These are phyloP conservation scores for Ulvella scutata DNA, from an alignment of 139 green algal species.

Conservation along the genomic window DNA sequence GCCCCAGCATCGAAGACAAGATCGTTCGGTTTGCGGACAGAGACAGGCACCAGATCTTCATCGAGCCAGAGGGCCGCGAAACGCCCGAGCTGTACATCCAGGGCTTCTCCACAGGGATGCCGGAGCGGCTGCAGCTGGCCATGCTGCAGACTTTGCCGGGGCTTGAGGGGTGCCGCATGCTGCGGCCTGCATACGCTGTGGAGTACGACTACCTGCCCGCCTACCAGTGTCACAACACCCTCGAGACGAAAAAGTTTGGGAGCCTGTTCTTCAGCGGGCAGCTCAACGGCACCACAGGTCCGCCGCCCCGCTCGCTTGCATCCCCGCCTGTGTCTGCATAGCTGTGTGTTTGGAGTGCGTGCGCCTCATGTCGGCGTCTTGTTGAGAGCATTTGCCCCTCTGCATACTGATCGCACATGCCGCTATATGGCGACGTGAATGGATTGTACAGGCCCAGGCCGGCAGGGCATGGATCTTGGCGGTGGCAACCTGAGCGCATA, in stretches of 20 bases:
- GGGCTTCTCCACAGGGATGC: conserved; percentile 84
- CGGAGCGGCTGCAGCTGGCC: conserved; percentile 79
- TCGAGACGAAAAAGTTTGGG: conserved; percentile 79
- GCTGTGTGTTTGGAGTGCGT: too few species aligned
- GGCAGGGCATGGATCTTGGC: too few species aligned
- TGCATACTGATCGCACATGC: too few species aligned
- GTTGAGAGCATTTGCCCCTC: too few species aligned
- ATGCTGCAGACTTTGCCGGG: conserved; percentile 87
- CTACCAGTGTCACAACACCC: conserved; percentile 66
- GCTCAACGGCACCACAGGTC: conserved; percentile 92
- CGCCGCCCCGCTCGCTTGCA: too few species aligned
- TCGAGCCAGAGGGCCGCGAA: conserved; percentile 86
- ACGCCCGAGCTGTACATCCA: conserved; percentile 93
- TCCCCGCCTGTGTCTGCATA: too few species aligned
- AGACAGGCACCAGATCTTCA: conserved; percentile 81
- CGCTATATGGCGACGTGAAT: too few species aligned
- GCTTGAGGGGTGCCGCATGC: conserved; percentile 66
- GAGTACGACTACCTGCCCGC: conserved; percentile 98
- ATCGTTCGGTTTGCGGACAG: conserved; percentile 94
- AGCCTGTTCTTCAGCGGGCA: conserved; percentile 94
- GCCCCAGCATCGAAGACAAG: conserved; percentile 96
- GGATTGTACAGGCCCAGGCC: too few species aligned
- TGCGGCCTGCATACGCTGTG: conserved; percentile 90
- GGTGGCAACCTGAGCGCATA: too few species aligned
- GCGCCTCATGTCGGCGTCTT: too few species aligned